Conservation (phyloP, 176 grass and related monocot genomes). For the Pharus latifolius region DNA sequence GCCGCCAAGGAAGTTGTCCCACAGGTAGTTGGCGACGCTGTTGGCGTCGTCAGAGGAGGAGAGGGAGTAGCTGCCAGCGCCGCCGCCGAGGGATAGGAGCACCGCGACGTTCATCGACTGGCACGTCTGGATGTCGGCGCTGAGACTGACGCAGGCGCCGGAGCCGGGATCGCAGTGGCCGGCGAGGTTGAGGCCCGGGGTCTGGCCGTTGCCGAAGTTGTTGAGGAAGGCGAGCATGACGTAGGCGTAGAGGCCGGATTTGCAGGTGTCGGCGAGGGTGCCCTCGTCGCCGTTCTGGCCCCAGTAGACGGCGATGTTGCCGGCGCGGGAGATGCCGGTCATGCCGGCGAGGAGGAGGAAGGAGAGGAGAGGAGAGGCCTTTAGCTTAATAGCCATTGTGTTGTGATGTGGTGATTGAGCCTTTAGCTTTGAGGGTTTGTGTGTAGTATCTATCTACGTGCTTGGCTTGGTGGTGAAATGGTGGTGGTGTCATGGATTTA, state of each 20-base stretch:
- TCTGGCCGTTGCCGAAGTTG: slow-evolving; percentile 51
- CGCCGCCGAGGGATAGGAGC: slow-evolving; percentile 66
- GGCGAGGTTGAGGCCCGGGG: slow-evolving; percentile 48
- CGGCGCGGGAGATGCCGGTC: slow-evolving; percentile 15
- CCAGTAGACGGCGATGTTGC: slow-evolving; percentile 71
- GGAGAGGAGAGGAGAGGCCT: slow-evolving; percentile 7
- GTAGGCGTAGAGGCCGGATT: slow-evolving; percentile 33
- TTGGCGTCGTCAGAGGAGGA: slow-evolving; percentile 40
- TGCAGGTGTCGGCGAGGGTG: slow-evolving; percentile 45
- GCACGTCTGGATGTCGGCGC: slow-evolving; percentile 42
- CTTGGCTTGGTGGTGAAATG: slow-evolving; percentile 13
- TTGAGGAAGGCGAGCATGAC: slow-evolving; percentile 44
- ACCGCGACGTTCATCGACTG: slow-evolving; percentile 40
- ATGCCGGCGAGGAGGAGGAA: slow-evolving; percentile 29
- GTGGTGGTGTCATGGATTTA: not conserved
- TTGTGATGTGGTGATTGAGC: not conserved
- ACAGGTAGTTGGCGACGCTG: slow-evolving; percentile 56
- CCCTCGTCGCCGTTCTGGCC: slow-evolving; percentile 59
- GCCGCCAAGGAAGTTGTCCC: slow-evolving; percentile 54
- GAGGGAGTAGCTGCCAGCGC: slow-evolving; percentile 18
- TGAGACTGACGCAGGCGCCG: slow-evolving; percentile 23
- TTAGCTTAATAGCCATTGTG: slow-evolving; percentile 20
- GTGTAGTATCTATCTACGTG: not conserved
- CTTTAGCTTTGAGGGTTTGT: not conserved
- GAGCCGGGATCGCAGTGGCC: slow-evolving; percentile 31